phyloP scores from a whole-genome alignment of 257 asterid species.

The Nyctanthes arbortristis region DNA sequence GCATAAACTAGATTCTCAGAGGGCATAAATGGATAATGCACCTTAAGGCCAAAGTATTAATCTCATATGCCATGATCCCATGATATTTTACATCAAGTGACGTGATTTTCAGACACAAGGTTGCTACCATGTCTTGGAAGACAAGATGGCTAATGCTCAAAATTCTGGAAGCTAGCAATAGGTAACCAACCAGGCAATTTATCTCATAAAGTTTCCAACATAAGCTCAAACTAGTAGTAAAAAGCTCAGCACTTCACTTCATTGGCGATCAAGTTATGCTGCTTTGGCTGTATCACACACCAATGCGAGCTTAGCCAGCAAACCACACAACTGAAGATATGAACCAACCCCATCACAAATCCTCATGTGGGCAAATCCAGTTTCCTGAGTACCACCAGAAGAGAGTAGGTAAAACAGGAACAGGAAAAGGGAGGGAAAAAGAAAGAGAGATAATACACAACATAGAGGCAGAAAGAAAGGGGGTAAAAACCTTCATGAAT shows the following conservation, averaged over 20 bases:
- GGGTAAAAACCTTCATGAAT: constrained; percentile 74
- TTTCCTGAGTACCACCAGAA: constrained; percentile 54
- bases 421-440: background rate
- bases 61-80: too few species aligned
- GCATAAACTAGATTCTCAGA: too few species aligned
- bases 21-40: too few species aligned
- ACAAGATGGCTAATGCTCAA: background rate
- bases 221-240: background rate
- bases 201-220: constrained; percentile 5
- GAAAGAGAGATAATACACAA: background rate
- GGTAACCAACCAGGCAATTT: background rate
- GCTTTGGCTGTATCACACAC: constrained; percentile 84
- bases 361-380: constrained; percentile 98
- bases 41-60: too few species aligned
- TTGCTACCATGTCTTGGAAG: background rate
- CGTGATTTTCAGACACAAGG: too few species aligned
- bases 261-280: constrained; percentile 30
- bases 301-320: constrained; percentile 70
- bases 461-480: too few species aligned
- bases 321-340: constrained; percentile 90
- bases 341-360: constrained; percentile 96
- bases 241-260: background rate
- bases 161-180: background rate
- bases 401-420: background rate
- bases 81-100: too few species aligned